Conservation (phyloP, 2,329 filamentous ascomycete genomes). For the Cercospora sp. region DNA sequence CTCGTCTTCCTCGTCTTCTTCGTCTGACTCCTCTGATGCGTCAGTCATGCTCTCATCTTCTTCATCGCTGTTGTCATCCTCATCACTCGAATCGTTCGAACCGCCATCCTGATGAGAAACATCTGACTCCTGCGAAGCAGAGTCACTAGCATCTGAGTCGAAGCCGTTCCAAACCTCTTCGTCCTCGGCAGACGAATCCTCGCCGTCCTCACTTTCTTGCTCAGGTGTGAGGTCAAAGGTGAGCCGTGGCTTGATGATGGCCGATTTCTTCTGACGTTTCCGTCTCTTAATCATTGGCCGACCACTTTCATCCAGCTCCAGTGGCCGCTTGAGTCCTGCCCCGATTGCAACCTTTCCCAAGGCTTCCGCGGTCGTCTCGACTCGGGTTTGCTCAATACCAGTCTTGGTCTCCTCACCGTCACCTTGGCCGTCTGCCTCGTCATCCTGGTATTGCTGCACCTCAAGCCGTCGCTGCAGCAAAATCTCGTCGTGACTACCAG, state of each 20-base stretch:
- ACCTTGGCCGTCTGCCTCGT: slow-evolving; percentile 25
- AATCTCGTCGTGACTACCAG: slow-evolving; percentile 53
- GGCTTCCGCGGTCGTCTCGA: not conserved
- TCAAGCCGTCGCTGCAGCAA: slow-evolving; percentile 51
- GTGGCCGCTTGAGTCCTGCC: slow-evolving; percentile 80
- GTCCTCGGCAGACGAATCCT: not conserved
- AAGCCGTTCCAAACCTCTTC: slow-evolving; percentile 20
- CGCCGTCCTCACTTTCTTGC: slow-evolving; percentile 6
- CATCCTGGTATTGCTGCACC: slow-evolving; percentile 3
- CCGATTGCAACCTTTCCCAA: slow-evolving; percentile 51
- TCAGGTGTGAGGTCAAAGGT: slow-evolving; percentile 1
- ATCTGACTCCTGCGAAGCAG: slow-evolving; percentile 1
- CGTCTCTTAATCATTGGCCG: slow-evolving; percentile 80
- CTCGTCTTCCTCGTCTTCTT: slow-evolving; percentile 38
- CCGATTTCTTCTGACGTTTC: slow-evolving; percentile 53
- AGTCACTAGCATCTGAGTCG: slow-evolving; percentile 6
- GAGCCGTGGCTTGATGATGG: slow-evolving; percentile 40
- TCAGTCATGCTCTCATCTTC: not conserved
- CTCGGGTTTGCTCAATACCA: not conserved
- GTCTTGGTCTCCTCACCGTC: not conserved
- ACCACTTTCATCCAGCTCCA: slow-evolving; percentile 77
- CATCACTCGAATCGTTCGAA: not conserved
- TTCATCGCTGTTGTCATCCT: not conserved
- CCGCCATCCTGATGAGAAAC: not conserved
- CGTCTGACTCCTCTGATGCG: slow-evolving; percentile 41